A percentile compares a stretch with the other conserved stretches of the same genome.
phyloP scores from a whole-genome alignment of 345 rosid species.

The Lumnitzera racemosa region DNA sequence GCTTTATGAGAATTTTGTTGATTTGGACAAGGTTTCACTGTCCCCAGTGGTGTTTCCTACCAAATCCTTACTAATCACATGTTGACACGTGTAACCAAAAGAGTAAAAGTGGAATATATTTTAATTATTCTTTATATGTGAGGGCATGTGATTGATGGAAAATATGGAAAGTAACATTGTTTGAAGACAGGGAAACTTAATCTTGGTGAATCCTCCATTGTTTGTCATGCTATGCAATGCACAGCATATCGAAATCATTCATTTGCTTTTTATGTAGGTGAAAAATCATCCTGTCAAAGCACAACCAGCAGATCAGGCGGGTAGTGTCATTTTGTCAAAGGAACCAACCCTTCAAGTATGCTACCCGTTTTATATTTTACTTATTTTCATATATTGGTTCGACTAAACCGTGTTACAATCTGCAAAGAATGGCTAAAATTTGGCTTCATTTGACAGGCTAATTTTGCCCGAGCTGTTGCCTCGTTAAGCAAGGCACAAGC shows the following conservation, averaged over 20 bases:
- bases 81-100: no score
- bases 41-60: no score
- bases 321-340: slow-evolving; percentile 84
- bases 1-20: no score
- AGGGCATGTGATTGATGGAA: no score
- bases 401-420: not conserved
- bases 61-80: no score
- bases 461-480: slow-evolving; percentile 81
- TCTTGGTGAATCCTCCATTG: no score
- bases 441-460: slow-evolving; percentile 45
- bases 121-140: not conserved
- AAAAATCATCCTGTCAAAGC: slow-evolving; percentile 91
- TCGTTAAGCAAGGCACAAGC: slow-evolving; percentile 95
- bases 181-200: no score
- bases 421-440: not conserved
- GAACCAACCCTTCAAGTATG: slow-evolving; percentile 84
- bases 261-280: slow-evolving; percentile 32
- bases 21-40: no score
- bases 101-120: no score
- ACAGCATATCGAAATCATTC: no score
- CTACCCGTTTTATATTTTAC: not conserved
- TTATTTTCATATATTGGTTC: not conserved
- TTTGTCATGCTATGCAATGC: no score
- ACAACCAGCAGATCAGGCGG: slow-evolving; percentile 73
- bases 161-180: no score